Evolutionary conservation across 108 stramenopile species (phyloP), one percentile per base, ranked within the genome.

Genomic region (Cylindrotheca closterium): DNA sequence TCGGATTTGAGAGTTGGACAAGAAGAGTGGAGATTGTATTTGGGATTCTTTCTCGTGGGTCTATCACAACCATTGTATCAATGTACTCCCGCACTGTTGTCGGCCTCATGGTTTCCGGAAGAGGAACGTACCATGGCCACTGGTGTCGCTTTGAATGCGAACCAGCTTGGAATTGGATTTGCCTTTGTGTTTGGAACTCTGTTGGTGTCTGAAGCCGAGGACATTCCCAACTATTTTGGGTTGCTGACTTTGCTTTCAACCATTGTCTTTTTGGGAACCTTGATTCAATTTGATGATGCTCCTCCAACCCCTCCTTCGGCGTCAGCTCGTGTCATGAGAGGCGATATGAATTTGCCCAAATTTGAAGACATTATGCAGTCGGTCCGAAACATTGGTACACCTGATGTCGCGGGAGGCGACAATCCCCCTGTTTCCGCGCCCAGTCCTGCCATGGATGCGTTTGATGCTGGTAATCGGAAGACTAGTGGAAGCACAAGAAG

Each of bases 71-170:
- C 93, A 26, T 71, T 94, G 10, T 91, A 91, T 68, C 93, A 91
- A 60, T 94, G 92, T 71, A 89, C 89, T 30, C 86, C 89, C n/a
- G 65, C 84, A 25, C 52, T 91, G 30, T 67, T 94, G 0, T 82
- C 87, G 1, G 74, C 82, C n/a, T 83, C 84, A 24, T 94, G 93
- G 93, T 91, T 94, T 55, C 87, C 86, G 1, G 82, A 87, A 55
- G 59, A 73, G 47, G 89, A 94, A 62, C 84, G 89, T 1, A 95
- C 93, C 30, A 78, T 95, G 86, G 94, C 94, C n/a, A 92, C 94
- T 2, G 91, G 89, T 51, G 87, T 95, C 28, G 94, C 94, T 1
- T 55, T 95, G 55, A 95, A 95, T 64, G 79, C 83, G 37, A 95
- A 95, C 56, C 94, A 95, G 55, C 63, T 92, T 15, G 94, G 94